Evolutionary conservation across 2,329 filamentous ascomycete genomes (phyloP).

Genomic region (Colletotrichum simmondsii): DNA sequence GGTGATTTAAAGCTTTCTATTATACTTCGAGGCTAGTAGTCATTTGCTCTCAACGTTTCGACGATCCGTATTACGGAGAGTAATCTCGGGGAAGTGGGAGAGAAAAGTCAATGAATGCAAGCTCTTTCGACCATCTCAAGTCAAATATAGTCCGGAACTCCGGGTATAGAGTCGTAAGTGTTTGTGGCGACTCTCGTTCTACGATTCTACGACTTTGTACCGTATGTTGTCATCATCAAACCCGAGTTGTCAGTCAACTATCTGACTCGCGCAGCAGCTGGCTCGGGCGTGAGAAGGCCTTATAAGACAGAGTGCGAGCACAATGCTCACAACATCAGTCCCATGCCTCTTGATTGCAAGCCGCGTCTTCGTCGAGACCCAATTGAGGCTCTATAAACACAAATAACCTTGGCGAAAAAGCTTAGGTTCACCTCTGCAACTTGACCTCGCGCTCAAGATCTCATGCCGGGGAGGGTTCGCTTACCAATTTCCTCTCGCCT

Average conservation of each 20-base stretch:
- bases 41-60: background rate
- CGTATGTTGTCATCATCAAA: too few relatives aligned
- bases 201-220: too few relatives aligned
- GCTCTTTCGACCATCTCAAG: background rate
- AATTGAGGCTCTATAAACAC: background rate
- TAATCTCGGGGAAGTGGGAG: background rate
- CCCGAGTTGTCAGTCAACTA: background rate
- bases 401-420: background rate
- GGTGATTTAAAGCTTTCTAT: background rate
- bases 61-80: background rate
- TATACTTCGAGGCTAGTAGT: background rate
- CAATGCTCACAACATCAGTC: background rate
- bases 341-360: background rate
- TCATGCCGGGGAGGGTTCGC: background rate
- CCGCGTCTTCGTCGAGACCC: background rate
- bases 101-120: background rate
- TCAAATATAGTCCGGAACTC: too few relatives aligned
- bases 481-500: background rate
- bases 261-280: background rate
- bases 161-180: too few relatives aligned
- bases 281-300: background rate
- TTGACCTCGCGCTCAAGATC: background rate
- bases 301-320: background rate
- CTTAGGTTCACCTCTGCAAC: background rate
- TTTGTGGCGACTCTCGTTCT: too few relatives aligned